phyloP scores from a whole-genome alignment of 2,329 filamentous ascomycete genomes.

The Colletotrichum chlorophyti region DNA sequence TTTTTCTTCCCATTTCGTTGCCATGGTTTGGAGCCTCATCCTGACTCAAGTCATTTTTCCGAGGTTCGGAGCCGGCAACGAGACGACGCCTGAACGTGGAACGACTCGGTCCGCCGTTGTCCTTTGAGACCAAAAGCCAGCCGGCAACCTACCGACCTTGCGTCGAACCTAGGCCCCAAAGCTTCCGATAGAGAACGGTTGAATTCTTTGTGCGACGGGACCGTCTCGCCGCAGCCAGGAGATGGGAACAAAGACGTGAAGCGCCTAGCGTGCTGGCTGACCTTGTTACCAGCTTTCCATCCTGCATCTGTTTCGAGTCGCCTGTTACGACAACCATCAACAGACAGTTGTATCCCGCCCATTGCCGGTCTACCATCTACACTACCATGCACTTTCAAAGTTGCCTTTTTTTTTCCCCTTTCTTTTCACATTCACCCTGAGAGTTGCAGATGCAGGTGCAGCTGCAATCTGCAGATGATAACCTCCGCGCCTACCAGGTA shows the following conservation, averaged over 20 bases:
- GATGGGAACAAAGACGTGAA: slow-evolving; percentile 15
- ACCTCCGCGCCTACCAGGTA: slow-evolving; percentile 15
- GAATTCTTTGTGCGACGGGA: slow-evolving; percentile 8
- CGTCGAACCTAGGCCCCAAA: no score
- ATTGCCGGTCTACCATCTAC: slow-evolving; percentile 15
- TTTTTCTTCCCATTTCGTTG: slow-evolving; percentile 20
- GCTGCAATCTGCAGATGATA: slow-evolving; percentile 2
- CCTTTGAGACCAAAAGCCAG: no score
- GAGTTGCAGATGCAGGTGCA: slow-evolving; percentile 20
- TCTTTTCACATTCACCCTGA: slow-evolving; percentile 24
- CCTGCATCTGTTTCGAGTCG: slow-evolving; percentile 23
- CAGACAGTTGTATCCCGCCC: slow-evolving; percentile 6
- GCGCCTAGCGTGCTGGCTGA: slow-evolving; percentile 3
- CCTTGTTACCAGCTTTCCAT: slow-evolving; percentile 8
- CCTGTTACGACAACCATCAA: slow-evolving; percentile 14
- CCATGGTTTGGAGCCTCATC: slow-evolving; percentile 23
- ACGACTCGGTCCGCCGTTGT: slow-evolving; percentile 1
- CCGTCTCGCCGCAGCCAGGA: not conserved
- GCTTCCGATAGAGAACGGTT: not conserved
- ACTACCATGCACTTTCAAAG: not conserved
- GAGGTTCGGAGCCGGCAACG: slow-evolving; percentile 4
- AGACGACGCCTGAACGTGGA: not conserved
- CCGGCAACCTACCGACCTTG: no score
- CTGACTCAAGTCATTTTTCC: not conserved
- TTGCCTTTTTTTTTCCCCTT: not conserved